These are phyloP conservation scores for Arctium minus DNA, from an alignment of 129 eudicot genomes.

Conservation along the genomic window DNA sequence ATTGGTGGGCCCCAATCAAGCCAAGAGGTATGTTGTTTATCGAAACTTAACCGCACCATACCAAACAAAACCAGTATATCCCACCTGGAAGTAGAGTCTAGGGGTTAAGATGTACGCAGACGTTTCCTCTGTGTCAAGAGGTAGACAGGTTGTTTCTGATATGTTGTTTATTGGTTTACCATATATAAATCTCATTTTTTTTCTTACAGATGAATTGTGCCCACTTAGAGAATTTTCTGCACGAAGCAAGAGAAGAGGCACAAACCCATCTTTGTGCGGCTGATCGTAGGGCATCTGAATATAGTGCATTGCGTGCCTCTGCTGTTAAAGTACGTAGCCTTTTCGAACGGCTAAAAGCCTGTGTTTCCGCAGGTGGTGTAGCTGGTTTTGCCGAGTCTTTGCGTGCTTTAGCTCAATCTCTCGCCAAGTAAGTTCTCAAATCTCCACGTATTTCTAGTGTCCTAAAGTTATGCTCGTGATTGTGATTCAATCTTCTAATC, in stretches of 20 bases:
- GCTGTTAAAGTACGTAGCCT: slow-evolving; percentile 75
- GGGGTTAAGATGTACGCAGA: neutral
- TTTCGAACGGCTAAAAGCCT: slow-evolving; percentile 69
- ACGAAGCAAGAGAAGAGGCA: slow-evolving; percentile 95
- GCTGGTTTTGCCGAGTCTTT: slow-evolving; percentile 66
- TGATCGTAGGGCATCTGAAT: slow-evolving; percentile 79
- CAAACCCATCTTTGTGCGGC: slow-evolving; percentile 92
- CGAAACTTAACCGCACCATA: too few species aligned
- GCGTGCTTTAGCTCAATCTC: slow-evolving; percentile 74
- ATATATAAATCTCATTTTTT: neutral
- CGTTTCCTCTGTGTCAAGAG: neutral
- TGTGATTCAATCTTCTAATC: too few species aligned
- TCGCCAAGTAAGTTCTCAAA: slow-evolving; percentile 53
- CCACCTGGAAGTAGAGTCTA: neutral
- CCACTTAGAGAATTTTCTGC: slow-evolving; percentile 82
- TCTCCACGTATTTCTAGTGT: neutral
- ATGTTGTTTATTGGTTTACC: neutral
- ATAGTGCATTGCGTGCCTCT: slow-evolving; percentile 68
- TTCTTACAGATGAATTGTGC: slow-evolving; percentile 89
- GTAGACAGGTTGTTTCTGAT: neutral
- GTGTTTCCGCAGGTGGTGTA: slow-evolving; percentile 64
- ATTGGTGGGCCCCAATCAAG: too few species aligned
- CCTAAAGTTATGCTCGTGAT: neutral
- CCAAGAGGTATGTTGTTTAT: too few species aligned
- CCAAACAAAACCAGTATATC: neutral